Base-by-base conservation (phyloP, 495 filamentous ascomycete genomes). In the Penicillium fimorum region DNA sequence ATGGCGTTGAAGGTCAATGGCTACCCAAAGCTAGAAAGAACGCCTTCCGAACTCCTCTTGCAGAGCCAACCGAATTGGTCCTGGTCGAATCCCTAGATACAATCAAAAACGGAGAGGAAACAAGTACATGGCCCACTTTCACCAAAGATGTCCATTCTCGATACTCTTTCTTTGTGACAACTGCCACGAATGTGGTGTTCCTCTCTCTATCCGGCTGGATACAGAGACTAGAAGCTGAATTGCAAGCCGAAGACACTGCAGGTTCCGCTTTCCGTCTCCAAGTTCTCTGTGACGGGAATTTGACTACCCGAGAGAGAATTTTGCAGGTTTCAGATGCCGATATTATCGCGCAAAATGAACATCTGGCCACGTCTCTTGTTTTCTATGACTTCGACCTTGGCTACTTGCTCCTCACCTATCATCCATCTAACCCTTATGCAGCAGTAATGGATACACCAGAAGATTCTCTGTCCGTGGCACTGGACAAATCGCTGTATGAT, bases 1-100 rank as follows among this genome's bases (percentile, higher is more conserved):
- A 91, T 32, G 89, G 88, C 0, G 82, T 95, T 1, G 84, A 92
- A 68, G 91, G 87, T 9, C 84, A 91, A 63, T 96, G 92, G 92
- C 80, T 96, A 10, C 90, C 90, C 3, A 84, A 82, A 70, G 63
- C 75, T 59, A 60, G 77, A 66, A 71, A 70, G 47, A 76, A 75
- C 50, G 62, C 70, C 2, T 74, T 79, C 59, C 62, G 58, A 29
- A 70, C 69, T 11, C 73, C 73, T 41, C 35, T 72, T 30, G 72
- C 71, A 4, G 72, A 77, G 35, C 70, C 75, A 4, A 64, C 70
- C 27, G 77, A 79, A 43, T 64, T 82, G 29, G 53, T 81, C 15
- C 55, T 82, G 38, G 69, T 83, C 10, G 79, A 83, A 62, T 79
- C 75, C 0, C 70, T 91, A 43, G 86, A 90, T 62, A 89, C 84